Conservation (phyloP, 192 early-diverging fungal species). For the Coemansia biformis region DNA sequence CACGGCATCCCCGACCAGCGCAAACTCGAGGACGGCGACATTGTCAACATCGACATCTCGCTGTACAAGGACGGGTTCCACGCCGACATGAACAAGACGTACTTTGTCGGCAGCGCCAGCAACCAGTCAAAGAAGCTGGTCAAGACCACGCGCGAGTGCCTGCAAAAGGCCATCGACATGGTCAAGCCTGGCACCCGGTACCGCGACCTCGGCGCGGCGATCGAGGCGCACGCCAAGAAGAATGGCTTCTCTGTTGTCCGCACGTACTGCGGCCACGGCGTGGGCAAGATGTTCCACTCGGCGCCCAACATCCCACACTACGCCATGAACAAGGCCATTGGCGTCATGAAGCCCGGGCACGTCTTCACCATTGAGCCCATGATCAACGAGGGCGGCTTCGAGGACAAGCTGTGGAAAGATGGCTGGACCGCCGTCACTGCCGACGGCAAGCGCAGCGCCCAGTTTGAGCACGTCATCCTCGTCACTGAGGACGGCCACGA, state of each 20-base stretch:
- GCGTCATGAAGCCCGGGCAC: constrained; percentile 92
- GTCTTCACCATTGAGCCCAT: constrained; percentile 99
- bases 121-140: constrained; percentile 67
- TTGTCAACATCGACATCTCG: constrained; percentile 90
- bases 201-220: constrained; percentile 86
- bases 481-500: constrained; percentile 91
- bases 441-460: constrained; percentile 93
- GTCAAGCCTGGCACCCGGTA: constrained; percentile 89
- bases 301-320: constrained; percentile 92
- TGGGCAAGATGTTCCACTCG: constrained; percentile 82
- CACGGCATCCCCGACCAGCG: constrained; percentile 97
- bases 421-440: constrained; percentile 84
- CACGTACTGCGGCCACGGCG: constrained; percentile 91
- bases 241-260: constrained; percentile 89
- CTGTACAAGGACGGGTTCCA: constrained; percentile 91
- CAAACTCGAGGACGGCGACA: constrained; percentile 89
- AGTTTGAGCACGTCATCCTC: constrained; percentile 94
- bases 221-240: constrained; percentile 77
- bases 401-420: constrained; percentile 70
- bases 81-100: constrained; percentile 91
- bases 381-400: constrained; percentile 83
- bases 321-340: constrained; percentile 92
- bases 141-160: constrained; percentile 74
- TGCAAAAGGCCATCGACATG: constrained; percentile 87
- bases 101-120: constrained; percentile 86